Evolutionary conservation across 2,329 filamentous ascomycete species (phyloP).

Genomic region (Tolypocladium sp.): DNA sequence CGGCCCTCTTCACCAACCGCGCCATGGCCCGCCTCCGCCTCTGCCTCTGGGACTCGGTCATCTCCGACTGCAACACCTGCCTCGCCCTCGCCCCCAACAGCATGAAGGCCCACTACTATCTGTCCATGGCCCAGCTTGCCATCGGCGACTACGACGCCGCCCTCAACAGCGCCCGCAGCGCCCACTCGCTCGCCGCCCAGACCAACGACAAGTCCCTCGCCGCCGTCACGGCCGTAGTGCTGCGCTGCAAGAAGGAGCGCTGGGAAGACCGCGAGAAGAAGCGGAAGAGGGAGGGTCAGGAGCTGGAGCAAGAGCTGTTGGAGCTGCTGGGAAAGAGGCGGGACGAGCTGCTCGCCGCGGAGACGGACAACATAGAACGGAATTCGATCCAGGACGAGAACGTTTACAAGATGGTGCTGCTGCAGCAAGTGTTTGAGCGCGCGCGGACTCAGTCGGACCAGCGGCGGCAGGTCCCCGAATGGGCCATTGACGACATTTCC

Average conservation of each 20-base stretch:
- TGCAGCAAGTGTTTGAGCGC: slow-evolving; percentile 42
- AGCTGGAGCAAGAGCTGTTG: slow-evolving; percentile 53
- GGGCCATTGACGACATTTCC: slow-evolving; percentile 67
- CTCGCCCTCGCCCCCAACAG: slow-evolving; percentile 55
- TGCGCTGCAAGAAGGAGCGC: slow-evolving; percentile 74
- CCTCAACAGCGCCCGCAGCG: slow-evolving; percentile 57
- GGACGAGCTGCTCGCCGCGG: slow-evolving; percentile 28
- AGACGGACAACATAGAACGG: slow-evolving; percentile 37
- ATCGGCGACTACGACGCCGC: slow-evolving; percentile 60
- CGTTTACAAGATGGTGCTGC: slow-evolving; percentile 31
- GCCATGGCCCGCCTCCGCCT: slow-evolving; percentile 75
- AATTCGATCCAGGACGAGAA: slow-evolving; percentile 38
- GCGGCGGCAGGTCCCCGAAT: slow-evolving; percentile 60
- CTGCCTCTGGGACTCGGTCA: slow-evolving; percentile 61
- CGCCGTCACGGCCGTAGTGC: slow-evolving; percentile 63
- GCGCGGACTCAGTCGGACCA: slow-evolving; percentile 34
- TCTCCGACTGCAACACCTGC: slow-evolving; percentile 68
- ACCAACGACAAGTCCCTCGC: slow-evolving; percentile 58
- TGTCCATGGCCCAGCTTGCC: slow-evolving; percentile 74
- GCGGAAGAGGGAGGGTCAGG: slow-evolving; percentile 43
- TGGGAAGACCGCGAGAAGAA: slow-evolving; percentile 69
- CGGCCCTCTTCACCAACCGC: slow-evolving; percentile 80
- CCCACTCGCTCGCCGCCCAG: slow-evolving; percentile 61
- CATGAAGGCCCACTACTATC: slow-evolving; percentile 78
- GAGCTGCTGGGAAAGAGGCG: slow-evolving; percentile 38